Conservation (phyloP, 805 yeast species). For the Candida parachauliodes region DNA sequence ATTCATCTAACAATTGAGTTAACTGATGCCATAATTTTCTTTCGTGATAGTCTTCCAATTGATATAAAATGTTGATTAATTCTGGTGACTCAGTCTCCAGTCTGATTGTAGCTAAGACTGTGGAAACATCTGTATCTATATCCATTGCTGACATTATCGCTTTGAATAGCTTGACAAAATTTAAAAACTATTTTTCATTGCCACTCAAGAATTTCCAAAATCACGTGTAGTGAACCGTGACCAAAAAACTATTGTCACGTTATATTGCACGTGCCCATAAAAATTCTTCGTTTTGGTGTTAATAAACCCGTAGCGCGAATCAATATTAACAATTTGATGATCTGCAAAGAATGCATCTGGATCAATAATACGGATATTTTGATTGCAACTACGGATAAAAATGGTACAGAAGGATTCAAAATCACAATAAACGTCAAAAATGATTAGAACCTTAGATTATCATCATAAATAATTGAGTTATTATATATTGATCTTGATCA, state of each 20-base stretch:
- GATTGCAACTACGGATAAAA: too few species aligned
- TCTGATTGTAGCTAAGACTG: conserved; percentile 58
- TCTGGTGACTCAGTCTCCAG: conserved; percentile 59
- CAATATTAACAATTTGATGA: too few species aligned
- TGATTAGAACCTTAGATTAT: too few species aligned
- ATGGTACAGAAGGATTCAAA: too few species aligned
- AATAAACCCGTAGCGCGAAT: too few species aligned
- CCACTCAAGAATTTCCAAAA: conserved; percentile 3
- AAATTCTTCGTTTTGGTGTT: too few species aligned
- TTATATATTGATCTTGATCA: too few species aligned
- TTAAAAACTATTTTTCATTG: conserved; percentile 1
- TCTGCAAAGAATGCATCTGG: too few species aligned
- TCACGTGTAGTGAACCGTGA: neutral
- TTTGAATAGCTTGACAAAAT: conserved; percentile 2
- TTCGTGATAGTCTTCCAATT: conserved; percentile 81
- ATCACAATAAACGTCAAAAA: too few species aligned
- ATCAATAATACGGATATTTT: too few species aligned
- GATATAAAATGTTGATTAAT: conserved; percentile 56
- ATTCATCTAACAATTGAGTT: conserved; percentile 59
- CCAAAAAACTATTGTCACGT: neutral
- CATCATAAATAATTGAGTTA: too few species aligned
- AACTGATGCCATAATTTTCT: conserved; percentile 94
- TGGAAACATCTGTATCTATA: conserved; percentile 37
- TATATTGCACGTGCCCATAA: neutral
- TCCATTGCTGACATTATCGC: conserved; percentile 27